phyloP scores from a whole-genome alignment of 441 rosid species.

The Brassica hybrid region DNA sequence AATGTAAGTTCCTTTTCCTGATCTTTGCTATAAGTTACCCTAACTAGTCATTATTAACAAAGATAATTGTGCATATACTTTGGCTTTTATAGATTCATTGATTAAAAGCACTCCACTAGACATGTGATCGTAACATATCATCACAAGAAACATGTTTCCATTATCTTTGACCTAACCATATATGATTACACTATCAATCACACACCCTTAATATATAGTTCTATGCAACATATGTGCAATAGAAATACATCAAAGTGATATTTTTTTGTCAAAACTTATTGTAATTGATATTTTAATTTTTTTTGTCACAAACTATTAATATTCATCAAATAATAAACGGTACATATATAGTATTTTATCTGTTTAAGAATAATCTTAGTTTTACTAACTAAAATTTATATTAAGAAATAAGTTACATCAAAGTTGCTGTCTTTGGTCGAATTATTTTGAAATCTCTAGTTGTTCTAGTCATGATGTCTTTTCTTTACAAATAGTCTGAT shows the following conservation, averaged over 20 bases:
- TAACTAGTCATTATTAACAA: neutral
- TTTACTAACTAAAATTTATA: neutral
- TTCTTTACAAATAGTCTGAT: neutral
- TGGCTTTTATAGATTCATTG: neutral
- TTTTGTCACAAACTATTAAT: neutral
- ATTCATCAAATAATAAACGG: neutral
- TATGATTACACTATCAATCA: slow-evolving; percentile 19
- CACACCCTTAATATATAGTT: neutral
- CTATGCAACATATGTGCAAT: slow-evolving; percentile 10
- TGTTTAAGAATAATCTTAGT: neutral
- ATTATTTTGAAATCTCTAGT: slow-evolving; percentile 4
- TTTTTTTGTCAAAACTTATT: neutral
- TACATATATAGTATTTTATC: neutral
- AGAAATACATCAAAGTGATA: slow-evolving; percentile 2
- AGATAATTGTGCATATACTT: neutral
- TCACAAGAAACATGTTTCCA: slow-evolving; percentile 12
- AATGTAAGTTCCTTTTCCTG: slow-evolving; percentile 62
- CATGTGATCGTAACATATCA: slow-evolving; percentile 36
- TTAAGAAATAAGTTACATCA: neutral
- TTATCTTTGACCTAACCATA: slow-evolving; percentile 20
- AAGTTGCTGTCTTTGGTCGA: slow-evolving; percentile 12
- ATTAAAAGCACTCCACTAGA: slow-evolving; percentile 24
- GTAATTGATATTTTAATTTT: neutral
- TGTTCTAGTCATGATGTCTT: slow-evolving; percentile 7
- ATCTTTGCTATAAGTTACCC: neutral